Base-by-base conservation (phyloP, 1,284 basidiomycete species). In the Puccinia hordei region DNA sequence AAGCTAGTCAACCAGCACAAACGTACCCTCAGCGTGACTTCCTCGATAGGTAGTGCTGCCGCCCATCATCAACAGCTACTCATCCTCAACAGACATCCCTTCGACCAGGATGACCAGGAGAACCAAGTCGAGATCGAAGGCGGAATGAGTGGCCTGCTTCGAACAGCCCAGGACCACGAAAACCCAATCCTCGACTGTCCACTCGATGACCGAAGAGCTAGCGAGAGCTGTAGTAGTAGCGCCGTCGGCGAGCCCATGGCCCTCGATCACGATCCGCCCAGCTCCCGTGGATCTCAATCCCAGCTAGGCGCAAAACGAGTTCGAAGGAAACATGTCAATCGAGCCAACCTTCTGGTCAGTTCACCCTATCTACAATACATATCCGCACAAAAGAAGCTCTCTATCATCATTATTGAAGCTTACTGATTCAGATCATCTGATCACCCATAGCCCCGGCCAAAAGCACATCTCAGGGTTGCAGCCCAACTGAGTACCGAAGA, bases 391-490 rank as follows among this genome's bases (percentile, higher is more conserved):
- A 24, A 5, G 22, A 66, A n/a, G n/a, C n/a, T n/a, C n/a, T n/a
- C n/a, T n/a, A n/a, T n/a, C 24, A 30, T 9, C 8, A 57, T 27
- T 8, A 24, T 27, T 27, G n/a, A 17, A 27, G n/a, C 8, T 57
- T 33, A 19, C 33, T 44, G 30, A 41, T n/a, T 49, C 27, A 27
- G n/a, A n/a, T 49, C 5, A 74, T 68, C 22, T 27, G 8, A 19
- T 27, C 10, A 69, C 33, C 27, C 24, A 69, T 24, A 69, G 73
- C 73, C 73, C 30, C 55, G 73, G 22, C 59, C 73, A 17, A 75
- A 75, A 49, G 73, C 73, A 5, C 73, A 75, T 75, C 73, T 75
- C 27, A 44, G 73, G 27, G 73, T 75, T 15, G 73, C 73, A 30
- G 73, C 73, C 30, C 73, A 75, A 65, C 59, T 75, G 27, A 63